Conservation (phyloP, 2,329 filamentous ascomycete species). For the Daldinia sp. region DNA sequence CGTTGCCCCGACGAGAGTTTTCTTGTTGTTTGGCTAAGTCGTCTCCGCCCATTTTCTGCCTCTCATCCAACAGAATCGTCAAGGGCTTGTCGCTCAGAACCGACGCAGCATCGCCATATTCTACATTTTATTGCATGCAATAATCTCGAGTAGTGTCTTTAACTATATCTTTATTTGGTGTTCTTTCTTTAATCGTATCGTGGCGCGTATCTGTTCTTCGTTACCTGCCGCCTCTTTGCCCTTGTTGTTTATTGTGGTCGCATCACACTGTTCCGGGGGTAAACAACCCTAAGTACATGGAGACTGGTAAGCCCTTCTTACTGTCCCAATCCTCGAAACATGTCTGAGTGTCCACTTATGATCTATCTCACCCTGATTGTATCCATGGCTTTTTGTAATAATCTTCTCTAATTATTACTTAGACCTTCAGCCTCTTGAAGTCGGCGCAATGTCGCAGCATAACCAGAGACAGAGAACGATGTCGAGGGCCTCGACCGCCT, state of each 20-base stretch:
- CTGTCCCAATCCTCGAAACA: background rate
- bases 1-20: constrained; percentile 46
- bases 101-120: constrained; percentile 32
- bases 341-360: background rate
- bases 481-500: constrained; percentile 65
- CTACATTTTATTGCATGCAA: constrained; percentile 24
- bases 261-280: constrained; percentile 38
- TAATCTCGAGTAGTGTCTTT: constrained; percentile 18
- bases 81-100: constrained; percentile 22
- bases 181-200: constrained; percentile 12
- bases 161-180: constrained; percentile 12
- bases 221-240: background rate
- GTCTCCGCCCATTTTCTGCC: constrained; percentile 40
- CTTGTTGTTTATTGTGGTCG: constrained; percentile 42
- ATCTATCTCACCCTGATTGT: background rate
- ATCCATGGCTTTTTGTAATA: background rate
- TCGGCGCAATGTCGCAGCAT: constrained; percentile 48
- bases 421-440: constrained; percentile 45
- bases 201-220: constrained; percentile 7
- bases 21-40: constrained; percentile 44
- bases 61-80: constrained; percentile 32
- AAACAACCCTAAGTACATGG: constrained; percentile 45
- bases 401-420: constrained; percentile 25
- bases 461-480: constrained; percentile 60
- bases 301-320: constrained; percentile 37